phyloP scores from a whole-genome alignment of 169 alveolate genomes.

The Plasmodium ovale region DNA sequence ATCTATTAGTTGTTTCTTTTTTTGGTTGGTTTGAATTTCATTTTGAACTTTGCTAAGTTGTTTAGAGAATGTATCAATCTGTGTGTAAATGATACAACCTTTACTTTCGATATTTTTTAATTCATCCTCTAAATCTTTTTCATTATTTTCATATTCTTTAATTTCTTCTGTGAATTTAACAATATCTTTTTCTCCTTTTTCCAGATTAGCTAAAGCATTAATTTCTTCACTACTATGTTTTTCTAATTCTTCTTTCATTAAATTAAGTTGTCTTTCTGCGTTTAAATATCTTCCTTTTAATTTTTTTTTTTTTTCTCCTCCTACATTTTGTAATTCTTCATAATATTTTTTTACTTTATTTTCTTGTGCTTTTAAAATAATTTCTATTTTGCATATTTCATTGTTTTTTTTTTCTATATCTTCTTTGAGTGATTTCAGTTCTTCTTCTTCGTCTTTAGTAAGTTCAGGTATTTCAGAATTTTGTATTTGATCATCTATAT shows the following conservation, averaged over 20 bases:
- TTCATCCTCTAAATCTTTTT: constrained; percentile 79
- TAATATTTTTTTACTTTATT: constrained; percentile 36
- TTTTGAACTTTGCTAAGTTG: constrained; percentile 13
- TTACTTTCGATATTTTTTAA: constrained; percentile 82
- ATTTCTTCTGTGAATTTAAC: constrained; percentile 80
- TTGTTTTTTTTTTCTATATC: constrained; percentile 71
- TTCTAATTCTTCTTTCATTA: constrained; percentile 68
- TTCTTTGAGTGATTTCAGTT: constrained; percentile 59
- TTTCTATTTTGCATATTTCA: constrained; percentile 70
- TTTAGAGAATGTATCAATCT: constrained; percentile 10
- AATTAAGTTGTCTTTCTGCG: constrained; percentile 77
- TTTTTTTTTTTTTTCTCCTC: constrained; percentile 79
- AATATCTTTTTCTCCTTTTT: constrained; percentile 80
- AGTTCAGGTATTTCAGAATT: constrained; percentile 68
- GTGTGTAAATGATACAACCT: constrained; percentile 72
- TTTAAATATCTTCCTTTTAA: constrained; percentile 72
- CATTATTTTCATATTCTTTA: constrained; percentile 81
- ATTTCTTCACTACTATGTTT: constrained; percentile 78
- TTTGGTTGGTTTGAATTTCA: constrained; percentile 45
- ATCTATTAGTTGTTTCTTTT: constrained; percentile 56
- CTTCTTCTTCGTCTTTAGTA: constrained; percentile 67
- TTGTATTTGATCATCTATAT: constrained; percentile 70
- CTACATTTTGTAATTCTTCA: constrained; percentile 77
- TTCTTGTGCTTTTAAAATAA: constrained; percentile 45
- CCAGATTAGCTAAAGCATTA: constrained; percentile 79